Conservation (phyloP, 768 basidiomycete species). For the Mycena galopus region DNA sequence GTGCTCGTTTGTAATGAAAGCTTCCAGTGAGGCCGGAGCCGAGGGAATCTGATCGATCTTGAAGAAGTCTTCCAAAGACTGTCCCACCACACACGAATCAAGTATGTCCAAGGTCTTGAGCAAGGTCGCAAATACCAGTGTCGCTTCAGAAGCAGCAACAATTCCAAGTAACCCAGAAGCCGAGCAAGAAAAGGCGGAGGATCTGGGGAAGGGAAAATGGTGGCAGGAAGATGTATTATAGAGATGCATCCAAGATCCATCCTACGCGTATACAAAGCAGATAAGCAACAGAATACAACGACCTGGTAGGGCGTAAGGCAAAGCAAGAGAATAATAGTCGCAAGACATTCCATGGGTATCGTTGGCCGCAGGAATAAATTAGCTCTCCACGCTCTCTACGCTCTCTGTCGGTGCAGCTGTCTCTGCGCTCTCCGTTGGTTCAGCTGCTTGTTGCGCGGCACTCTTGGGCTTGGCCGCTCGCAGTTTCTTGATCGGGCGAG, state of each 20-base stretch:
- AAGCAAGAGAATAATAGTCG: constrained; percentile 28
- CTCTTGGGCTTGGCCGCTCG: constrained; percentile 12
- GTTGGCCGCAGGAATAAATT: neutral
- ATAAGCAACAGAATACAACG: constrained; percentile 29
- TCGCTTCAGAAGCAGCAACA: too few relatives aligned
- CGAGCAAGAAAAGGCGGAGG: too few relatives aligned
- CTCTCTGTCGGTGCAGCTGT: constrained; percentile 7
- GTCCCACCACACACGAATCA: too few relatives aligned
- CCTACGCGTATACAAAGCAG: constrained; percentile 27
- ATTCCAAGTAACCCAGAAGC: too few relatives aligned
- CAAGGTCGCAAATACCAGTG: too few relatives aligned
- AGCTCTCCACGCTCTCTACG: constrained; percentile 19
- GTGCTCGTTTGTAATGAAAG: too few relatives aligned
- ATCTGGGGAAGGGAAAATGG: neutral
- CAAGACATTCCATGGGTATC: constrained; percentile 24
- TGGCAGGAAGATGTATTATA: constrained; percentile 18
- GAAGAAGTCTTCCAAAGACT: too few relatives aligned
- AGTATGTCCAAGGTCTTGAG: too few relatives aligned
- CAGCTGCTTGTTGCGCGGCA: constrained; percentile 4
- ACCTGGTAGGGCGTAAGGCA: constrained; percentile 17
- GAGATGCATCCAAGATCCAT: constrained; percentile 7
- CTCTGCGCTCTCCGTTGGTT: constrained; percentile 3
- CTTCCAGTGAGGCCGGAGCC: too few relatives aligned
- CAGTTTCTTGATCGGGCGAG: constrained; percentile 28
- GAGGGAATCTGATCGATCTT: too few relatives aligned